These are phyloP conservation scores for Tulasnella sp. DNA, from an alignment of 768 basidiomycete species.

Conservation along the genomic window DNA sequence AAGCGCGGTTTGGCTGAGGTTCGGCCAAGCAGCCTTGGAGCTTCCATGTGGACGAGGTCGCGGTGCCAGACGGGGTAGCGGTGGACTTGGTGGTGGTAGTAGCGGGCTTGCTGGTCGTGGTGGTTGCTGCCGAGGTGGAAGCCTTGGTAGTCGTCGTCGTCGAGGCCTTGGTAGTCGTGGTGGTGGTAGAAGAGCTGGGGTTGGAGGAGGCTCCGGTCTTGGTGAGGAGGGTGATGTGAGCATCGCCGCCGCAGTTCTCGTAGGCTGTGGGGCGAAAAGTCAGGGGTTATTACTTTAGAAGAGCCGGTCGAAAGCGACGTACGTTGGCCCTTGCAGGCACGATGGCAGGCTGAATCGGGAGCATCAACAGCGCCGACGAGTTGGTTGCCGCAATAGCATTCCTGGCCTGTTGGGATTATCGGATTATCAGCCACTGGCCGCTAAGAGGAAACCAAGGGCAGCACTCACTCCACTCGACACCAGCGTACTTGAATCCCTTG, in stretches of 20 bases:
- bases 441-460: neutral
- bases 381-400: slow-evolving; percentile 27
- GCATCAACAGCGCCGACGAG: slow-evolving; percentile 12
- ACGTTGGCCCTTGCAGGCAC: slow-evolving; percentile 15
- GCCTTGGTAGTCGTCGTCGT: neutral
- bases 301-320: neutral
- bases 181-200: neutral
- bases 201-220: slow-evolving; percentile 21
- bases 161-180: neutral
- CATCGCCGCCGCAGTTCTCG: slow-evolving; percentile 25
- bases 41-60: neutral
- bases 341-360: neutral
- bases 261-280: neutral
- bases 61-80: slow-evolving; percentile 2
- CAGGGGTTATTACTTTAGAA: neutral
- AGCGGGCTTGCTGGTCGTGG: neutral
- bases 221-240: slow-evolving; percentile 23
- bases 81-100: neutral
- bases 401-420: neutral
- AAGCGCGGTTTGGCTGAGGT: neutral
- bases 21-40: slow-evolving; percentile 20
- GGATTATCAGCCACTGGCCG: neutral
- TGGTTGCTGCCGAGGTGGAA: neutral
- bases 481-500: slow-evolving; percentile 30
- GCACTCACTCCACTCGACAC: slow-evolving; percentile 25